phyloP scores from a whole-genome alignment of 1,139 yeast genomes.

The Pneumocystis carinii region DNA sequence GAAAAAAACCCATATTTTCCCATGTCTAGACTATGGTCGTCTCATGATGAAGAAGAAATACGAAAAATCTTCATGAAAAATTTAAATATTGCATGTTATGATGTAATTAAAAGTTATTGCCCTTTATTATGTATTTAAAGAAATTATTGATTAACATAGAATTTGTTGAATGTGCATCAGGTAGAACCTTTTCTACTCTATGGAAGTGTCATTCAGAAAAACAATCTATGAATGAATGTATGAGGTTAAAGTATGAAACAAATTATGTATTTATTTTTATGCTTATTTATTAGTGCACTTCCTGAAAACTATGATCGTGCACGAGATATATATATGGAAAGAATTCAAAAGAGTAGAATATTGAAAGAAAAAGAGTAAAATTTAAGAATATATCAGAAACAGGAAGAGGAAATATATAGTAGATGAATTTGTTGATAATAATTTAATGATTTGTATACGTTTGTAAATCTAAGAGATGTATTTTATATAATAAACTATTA shows the following conservation, averaged over 20 bases:
- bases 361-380: too few relatives aligned
- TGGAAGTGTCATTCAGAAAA: constrained; percentile 4
- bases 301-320: neutral
- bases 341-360: too few relatives aligned
- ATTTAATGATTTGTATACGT: too few relatives aligned
- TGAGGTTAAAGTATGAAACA: neutral
- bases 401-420: too few relatives aligned
- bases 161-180: constrained; percentile 4
- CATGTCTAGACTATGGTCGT: neutral
- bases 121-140: neutral
- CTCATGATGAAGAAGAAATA: neutral
- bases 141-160: neutral
- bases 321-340: neutral
- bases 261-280: neutral
- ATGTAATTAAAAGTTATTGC: neutral
- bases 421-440: too few relatives aligned
- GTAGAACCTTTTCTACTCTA: neutral
- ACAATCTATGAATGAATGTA: constrained; percentile 1
- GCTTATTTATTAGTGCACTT: neutral
- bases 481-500: too few relatives aligned
- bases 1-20: too few relatives aligned
- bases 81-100: neutral
- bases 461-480: too few relatives aligned
- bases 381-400: too few relatives aligned
- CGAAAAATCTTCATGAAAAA: neutral